Conservation (phyloP, 371 early-diverging fungal species). For the Nematocida major region DNA sequence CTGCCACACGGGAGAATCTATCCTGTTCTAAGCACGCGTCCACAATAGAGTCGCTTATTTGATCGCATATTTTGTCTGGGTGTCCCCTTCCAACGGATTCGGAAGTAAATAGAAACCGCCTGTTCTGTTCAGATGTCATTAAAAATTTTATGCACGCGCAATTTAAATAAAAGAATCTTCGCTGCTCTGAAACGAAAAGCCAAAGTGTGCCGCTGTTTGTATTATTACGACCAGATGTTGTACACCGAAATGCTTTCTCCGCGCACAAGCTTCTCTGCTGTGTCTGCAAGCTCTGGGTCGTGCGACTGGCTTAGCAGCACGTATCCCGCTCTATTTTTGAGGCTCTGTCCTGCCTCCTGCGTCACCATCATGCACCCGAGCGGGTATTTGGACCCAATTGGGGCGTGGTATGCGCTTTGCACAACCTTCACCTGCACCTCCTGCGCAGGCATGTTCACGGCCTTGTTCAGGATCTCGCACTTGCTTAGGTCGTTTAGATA, state of each 20-base stretch:
- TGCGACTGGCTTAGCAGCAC: slow-evolving; percentile 14
- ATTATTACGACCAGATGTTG: slow-evolving; percentile 31
- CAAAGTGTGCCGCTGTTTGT: not conserved
- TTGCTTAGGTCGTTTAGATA: slow-evolving; percentile 12
- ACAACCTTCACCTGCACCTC: slow-evolving; percentile 23
- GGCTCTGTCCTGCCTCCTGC: not conserved
- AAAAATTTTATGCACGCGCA: not conserved
- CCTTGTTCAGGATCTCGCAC: slow-evolving; percentile 49
- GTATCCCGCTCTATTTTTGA: not conserved
- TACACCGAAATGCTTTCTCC: slow-evolving; percentile 17
- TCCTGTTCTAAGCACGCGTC: slow-evolving; percentile 84
- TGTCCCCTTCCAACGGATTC: slow-evolving; percentile 98
- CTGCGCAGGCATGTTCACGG: not conserved
- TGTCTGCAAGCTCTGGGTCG: not conserved
- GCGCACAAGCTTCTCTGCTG: not conserved
- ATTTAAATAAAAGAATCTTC: not conserved
- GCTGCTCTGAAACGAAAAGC: not conserved
- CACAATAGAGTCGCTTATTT: slow-evolving; percentile 90
- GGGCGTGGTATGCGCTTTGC: slow-evolving; percentile 18
- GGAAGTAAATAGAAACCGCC: slow-evolving; percentile 85
- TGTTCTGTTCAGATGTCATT: slow-evolving; percentile 1
- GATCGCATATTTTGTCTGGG: slow-evolving; percentile 98
- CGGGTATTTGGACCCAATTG: slow-evolving; percentile 32
- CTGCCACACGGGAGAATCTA: slow-evolving; percentile 90
- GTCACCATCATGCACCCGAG: slow-evolving; percentile 33